A percentile compares a stretch with the other conserved stretches of the same genome.
Conservation (phyloP, 2,329 filamentous ascomycete genomes). For the Macroventuria anomochaeta region DNA sequence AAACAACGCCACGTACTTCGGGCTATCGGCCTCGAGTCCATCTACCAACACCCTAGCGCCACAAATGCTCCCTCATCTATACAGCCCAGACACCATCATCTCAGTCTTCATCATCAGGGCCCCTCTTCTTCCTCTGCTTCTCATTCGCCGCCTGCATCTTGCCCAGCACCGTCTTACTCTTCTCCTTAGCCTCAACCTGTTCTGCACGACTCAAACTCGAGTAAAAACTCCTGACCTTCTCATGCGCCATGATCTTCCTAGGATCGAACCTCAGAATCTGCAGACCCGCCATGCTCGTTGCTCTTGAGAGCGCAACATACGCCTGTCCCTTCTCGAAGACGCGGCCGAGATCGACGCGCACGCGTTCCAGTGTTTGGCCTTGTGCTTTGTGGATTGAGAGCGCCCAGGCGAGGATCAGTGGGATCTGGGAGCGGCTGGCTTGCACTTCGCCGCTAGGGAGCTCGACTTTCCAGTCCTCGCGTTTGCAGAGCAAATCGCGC, state of each 20-base stretch:
- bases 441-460: conserved; percentile 94
- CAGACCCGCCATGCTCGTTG: conserved; percentile 83
- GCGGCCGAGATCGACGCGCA: conserved; percentile 89
- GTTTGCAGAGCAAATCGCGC: conserved; percentile 79
- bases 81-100: not conserved
- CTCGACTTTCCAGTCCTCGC: conserved; percentile 95
- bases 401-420: conserved; percentile 94
- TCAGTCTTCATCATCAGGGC: not conserved
- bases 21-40: too few species aligned
- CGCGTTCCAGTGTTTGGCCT: conserved; percentile 89
- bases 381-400: conserved; percentile 98
- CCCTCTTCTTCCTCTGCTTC: conserved; percentile 15
- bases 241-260: conserved; percentile 91
- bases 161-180: conserved; percentile 40
- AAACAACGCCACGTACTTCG: too few species aligned
- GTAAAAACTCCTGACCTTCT: conserved; percentile 85
- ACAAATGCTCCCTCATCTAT: not conserved
- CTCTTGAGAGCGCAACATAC: conserved; percentile 93
- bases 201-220: conserved; percentile 78
- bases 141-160: conserved; percentile 37
- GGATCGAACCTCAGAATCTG: conserved; percentile 90
- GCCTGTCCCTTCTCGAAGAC: conserved; percentile 98
- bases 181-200: conserved; percentile 41
- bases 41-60: not conserved
- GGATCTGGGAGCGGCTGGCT: conserved; percentile 76